Evolutionary conservation across 192 early-diverging fungal genomes (phyloP).

Genomic region (Rhizophagus sp.): DNA sequence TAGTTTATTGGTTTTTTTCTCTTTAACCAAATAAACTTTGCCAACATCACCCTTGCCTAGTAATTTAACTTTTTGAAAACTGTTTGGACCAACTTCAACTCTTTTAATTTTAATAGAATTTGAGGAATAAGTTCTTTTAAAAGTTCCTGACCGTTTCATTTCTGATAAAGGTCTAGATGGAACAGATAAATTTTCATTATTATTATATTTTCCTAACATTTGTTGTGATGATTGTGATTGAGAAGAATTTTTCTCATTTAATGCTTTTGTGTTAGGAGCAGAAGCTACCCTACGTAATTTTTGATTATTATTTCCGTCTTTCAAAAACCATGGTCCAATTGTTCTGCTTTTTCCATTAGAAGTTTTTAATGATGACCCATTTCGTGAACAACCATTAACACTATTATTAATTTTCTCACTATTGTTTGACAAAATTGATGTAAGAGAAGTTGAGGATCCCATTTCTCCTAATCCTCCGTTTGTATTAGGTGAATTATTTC

Average conservation of each 20-base stretch:
- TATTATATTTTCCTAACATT: conserved; percentile 10
- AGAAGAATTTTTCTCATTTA: conserved; percentile 35
- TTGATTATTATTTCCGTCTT: conserved; percentile 9
- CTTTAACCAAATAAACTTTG: conserved; percentile 91
- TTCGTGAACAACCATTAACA: conserved; percentile 18
- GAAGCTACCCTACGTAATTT: conserved; percentile 48
- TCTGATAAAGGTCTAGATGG: conserved; percentile 35
- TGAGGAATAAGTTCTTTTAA: conserved; percentile 79
- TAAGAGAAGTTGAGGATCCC: conserved; percentile 4
- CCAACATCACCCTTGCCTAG: conserved; percentile 98
- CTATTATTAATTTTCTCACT: neutral
- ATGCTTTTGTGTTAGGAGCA: conserved; percentile 47
- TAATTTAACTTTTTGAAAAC: conserved; percentile 86
- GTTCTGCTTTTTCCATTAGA: conserved; percentile 2
- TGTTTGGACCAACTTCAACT: conserved; percentile 81
- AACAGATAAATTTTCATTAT: conserved; percentile 25
- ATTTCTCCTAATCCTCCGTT: conserved; percentile 3
- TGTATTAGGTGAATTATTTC: neutral
- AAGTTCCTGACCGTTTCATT: conserved; percentile 42
- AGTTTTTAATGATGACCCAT: conserved; percentile 12
- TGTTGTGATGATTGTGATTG: conserved; percentile 34
- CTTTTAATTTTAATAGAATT: conserved; percentile 80
- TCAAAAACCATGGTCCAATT: conserved; percentile 24
- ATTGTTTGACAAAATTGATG: conserved; percentile 20
- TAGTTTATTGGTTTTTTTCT: conserved; percentile 76